Percentiles rank a stretch among this genome's conserved stretches.
These are phyloP conservation scores for Penstemon eatonii DNA, from an alignment of 257 asterid genomes.

Conservation along the genomic window DNA sequence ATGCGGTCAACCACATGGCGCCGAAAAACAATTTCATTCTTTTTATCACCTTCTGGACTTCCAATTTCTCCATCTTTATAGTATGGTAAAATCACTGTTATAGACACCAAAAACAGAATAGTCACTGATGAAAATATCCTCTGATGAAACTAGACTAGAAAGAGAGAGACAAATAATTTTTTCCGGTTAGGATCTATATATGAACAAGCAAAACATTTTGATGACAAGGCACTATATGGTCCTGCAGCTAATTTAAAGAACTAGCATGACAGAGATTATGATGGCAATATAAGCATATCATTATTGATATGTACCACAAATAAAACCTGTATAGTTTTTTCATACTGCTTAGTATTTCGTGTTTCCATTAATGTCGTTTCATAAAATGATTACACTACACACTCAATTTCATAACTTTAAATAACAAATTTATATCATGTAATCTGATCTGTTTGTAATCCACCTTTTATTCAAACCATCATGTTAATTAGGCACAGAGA, in stretches of 20 bases:
- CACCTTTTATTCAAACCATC: constrained; percentile 12
- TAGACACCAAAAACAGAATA: constrained; percentile 25
- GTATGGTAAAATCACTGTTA: constrained; percentile 82
- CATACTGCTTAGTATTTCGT: constrained; percentile 1
- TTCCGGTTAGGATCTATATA: background rate
- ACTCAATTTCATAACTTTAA: background rate
- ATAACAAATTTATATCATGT: constrained; percentile 9
- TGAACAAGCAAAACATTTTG: constrained; percentile 17
- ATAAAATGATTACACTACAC: constrained; percentile 8
- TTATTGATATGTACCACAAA: background rate
- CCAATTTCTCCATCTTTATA: constrained; percentile 63
- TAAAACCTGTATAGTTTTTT: constrained; percentile 10
- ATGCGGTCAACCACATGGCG: constrained; percentile 87
- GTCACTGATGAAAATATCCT: background rate
- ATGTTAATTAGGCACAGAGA: constrained; percentile 6
- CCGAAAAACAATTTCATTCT: constrained; percentile 62
- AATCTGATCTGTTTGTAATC: constrained; percentile 9
- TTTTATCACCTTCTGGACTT: constrained; percentile 41
- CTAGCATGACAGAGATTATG: constrained; percentile 18
- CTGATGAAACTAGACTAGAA: constrained; percentile 13
- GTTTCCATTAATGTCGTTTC: constrained; percentile 10
- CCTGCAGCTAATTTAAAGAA: background rate
- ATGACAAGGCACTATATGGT: background rate
- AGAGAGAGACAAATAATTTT: background rate
- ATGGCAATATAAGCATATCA: background rate